Evolutionary conservation across 345 rosid species (phyloP), one percentile per base, ranked within the genome.

Genomic region (Gossypium sturtianum): DNA sequence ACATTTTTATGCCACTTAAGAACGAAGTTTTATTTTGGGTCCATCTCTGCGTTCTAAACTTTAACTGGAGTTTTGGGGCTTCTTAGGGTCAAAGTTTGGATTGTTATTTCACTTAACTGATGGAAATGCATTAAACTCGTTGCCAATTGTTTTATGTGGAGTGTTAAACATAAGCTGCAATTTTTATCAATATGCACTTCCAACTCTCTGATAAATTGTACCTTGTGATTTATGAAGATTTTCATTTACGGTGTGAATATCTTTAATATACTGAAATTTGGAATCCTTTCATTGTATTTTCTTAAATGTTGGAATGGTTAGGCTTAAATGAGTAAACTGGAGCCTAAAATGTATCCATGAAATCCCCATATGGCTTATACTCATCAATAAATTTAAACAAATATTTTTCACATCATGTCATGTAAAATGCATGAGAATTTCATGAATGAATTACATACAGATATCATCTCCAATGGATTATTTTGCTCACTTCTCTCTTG

Each of bases 241-340:
- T 49, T 22, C n/a, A 19, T 44, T 11, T 19, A 12, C 56, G 3
- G n/a, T 66, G 19, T 7, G 20, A 45, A 23, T 22, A 12, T 12
- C 19, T 67, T 45, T 23, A 23, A 22, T 48, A 67, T 23, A 29
- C 71, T 47, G 56, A 67, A 23, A 48, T 67, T 25, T 48, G 20
- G 71, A 34, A 68, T 49, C 72, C 56, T 16, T 48, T 67, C 57
- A 48, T 47, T 67, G 71, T 15, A 13, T 67, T 67, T 67, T 47
- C 51, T 48, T 9, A 13, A 15, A 25, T 9, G 15, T 9, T 49
- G 12, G 15, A 16, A 49, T 68, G 58, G 44, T 68, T 25, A 27
- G 72, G 3, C 22, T 27, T 69, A 25, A 59, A 27, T 27, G 20
- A 51, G 34, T 27, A 27, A 8, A 51, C 59, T 48, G 8, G 72